These are phyloP conservation scores for Nelumbo lutea DNA, from an alignment of 164 flowering plant genomes.

Conservation along the genomic window DNA sequence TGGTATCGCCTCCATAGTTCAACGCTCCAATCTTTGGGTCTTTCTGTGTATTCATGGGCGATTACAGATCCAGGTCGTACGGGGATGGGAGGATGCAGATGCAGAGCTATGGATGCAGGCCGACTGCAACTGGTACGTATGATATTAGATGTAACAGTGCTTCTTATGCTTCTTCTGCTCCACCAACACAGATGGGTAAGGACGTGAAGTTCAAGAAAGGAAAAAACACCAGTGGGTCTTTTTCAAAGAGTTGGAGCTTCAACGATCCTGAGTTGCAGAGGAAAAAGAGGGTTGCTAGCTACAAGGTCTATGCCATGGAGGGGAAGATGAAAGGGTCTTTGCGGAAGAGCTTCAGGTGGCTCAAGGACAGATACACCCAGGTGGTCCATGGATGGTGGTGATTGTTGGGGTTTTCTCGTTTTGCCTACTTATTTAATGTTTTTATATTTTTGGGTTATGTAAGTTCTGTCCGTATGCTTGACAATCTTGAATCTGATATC, in stretches of 20 bases:
- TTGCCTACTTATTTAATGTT: neutral
- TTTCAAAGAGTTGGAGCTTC: slow-evolving; percentile 29
- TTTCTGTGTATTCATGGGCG: slow-evolving; percentile 35
- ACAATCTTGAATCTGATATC: neutral
- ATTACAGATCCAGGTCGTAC: slow-evolving; percentile 46
- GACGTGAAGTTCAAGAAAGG: slow-evolving; percentile 36
- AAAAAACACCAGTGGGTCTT: slow-evolving; percentile 25
- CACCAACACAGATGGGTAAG: slow-evolving; percentile 18
- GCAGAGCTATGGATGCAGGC: slow-evolving; percentile 16
- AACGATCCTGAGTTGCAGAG: slow-evolving; percentile 54
- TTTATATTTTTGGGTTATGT: neutral
- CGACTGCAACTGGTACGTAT: slow-evolving; percentile 12
- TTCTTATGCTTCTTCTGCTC: slow-evolving; percentile 20
- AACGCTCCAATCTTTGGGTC: neutral
- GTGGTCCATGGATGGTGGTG: slow-evolving; percentile 48
- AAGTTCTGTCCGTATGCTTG: neutral
- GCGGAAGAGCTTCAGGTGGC: slow-evolving; percentile 46
- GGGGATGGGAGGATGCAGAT: slow-evolving; percentile 36
- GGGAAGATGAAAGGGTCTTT: slow-evolving; percentile 46
- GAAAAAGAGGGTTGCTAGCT: slow-evolving; percentile 53
- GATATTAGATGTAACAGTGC: slow-evolving; percentile 35
- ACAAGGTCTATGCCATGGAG: slow-evolving; percentile 43
- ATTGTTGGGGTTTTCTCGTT: neutral
- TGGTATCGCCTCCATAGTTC: neutral
- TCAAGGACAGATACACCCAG: slow-evolving; percentile 36